Evolutionary conservation across 257 asterid genomes (phyloP), one percentile per base, ranked within the genome.

Genomic region (Solanum neorickii): DNA sequence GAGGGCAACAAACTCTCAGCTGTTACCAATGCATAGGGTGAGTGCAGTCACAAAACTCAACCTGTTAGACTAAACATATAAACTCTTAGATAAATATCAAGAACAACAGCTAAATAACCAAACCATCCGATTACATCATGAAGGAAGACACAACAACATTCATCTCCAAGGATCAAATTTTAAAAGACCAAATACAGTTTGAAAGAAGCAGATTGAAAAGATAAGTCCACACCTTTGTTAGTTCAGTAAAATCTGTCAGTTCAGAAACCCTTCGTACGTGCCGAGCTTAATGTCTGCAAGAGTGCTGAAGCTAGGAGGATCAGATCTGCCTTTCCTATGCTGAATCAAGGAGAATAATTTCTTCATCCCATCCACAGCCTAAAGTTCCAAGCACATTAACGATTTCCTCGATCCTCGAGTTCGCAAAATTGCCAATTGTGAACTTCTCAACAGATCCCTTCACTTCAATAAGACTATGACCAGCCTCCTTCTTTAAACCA

Each of bases 401-500:
- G 60, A 92, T 91, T 76, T 92, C 94, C 62, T 90, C 84, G 86
- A 91, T 93, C 91, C 92, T 91, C 11, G 92, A 83, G 87, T 91
- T 92, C 59, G 95, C 91, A 88, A 93, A 91, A 87, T 94, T 92
- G 44, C 94, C 92, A 18, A 91, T 84, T 21, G 91, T 89, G 86
- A 91, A 92, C 92, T 87, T 93, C 88, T 93, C 90, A 27, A 88
- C 56, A 27, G 80, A 89, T 21, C 94, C 93, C 87, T 92, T 88
- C 4, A 91, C 92, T 88, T 90, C 92, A 87, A 94, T 89, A 73
- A 92, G 83, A 86, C 97, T 93, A 52, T 86, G 88, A 35, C 93
- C 96, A 15, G 94, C 89, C 87, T 94, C 95, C 91, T 94, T 95
- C 85, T 88, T 93, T 92, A 95, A 62, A 27, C 96, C 94, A 73